Percentiles rank a stretch among this genome's conserved stretches.
phyloP scores from a whole-genome alignment of 768 basidiomycete species.

The Tephrocybe sp. region DNA sequence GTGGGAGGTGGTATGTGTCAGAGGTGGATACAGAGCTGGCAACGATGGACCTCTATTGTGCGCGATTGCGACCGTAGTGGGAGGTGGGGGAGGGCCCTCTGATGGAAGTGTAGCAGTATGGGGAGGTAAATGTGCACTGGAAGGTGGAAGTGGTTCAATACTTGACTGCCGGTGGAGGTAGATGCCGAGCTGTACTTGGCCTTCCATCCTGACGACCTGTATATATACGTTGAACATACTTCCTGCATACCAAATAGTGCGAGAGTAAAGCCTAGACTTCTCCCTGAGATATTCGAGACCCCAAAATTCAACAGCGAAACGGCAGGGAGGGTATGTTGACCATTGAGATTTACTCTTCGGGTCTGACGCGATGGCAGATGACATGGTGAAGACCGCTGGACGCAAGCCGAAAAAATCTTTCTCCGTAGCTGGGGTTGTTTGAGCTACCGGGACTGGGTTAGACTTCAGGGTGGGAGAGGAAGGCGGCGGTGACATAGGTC shows the following conservation, averaged over 20 bases:
- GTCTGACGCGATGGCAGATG: conserved; percentile 41
- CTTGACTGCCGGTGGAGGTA: conserved; percentile 86
- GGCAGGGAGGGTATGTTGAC: conserved; percentile 74
- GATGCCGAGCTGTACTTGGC: conserved; percentile 71
- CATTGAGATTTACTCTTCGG: conserved; percentile 49
- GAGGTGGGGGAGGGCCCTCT: conserved; percentile 1
- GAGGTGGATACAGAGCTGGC: conserved; percentile 24
- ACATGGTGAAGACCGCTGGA: conserved; percentile 39
- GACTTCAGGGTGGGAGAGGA: conserved; percentile 23
- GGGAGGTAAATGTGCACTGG: conserved; percentile 50
- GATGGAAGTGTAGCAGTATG: conserved; percentile 1
- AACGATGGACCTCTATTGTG: conserved; percentile 32
- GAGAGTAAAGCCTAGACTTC: conserved; percentile 79
- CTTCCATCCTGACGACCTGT: conserved; percentile 83
- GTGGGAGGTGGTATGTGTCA: conserved; percentile 32
- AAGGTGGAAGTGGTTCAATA: conserved; percentile 72
- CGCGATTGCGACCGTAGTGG: conserved; percentile 10
- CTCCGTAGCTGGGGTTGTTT: conserved; percentile 36
- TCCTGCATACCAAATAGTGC: conserved; percentile 89
- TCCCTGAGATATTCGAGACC: conserved; percentile 78
- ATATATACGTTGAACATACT: conserved; percentile 87
- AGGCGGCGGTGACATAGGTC: conserved; percentile 21
- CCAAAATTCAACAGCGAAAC: conserved; percentile 91
- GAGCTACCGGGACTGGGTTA: conserved; percentile 24
- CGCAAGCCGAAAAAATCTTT: conserved; percentile 65